Evolutionary conservation across 2,329 filamentous ascomycete genomes (phyloP), one percentile per base, ranked within the genome.

Genomic region (Trichoderma atrobrunneum): DNA sequence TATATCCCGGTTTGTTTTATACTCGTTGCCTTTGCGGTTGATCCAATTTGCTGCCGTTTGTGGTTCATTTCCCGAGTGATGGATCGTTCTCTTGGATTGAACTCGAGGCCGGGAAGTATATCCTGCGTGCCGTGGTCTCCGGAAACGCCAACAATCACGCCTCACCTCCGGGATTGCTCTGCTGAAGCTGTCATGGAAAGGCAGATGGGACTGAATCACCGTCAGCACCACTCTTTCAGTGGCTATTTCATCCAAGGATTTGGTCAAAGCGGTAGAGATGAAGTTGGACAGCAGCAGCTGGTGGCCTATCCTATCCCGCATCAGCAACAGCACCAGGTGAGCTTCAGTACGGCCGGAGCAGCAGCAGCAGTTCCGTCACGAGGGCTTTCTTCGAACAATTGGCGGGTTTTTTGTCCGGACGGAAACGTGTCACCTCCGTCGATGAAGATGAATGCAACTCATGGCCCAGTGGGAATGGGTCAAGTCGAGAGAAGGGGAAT

Each of bases 81-180:
- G 72, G 72, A 73, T 34, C 72, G 34, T 21, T 30, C 65, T 32
- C n/a, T 26, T 51, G 69, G 72, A 24, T 34, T 68, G 24, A 26
- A 14, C 28, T 62, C 72, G 43, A 73, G 72, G 34, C 39, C 62
- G 18, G 72, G 57, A 28, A 64, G 66, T 34, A 39, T 72, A 54
- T 64, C 66, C 10, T 61, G 30, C 34, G 43, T 61, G 16, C 67
- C 72, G 5, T 72, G 66, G 72, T 36, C 66, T 18, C 43, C 65
- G 8, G 56, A 61, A 7, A 34, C 60, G 12, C n/a, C 67, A 21
- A 16, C 43, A 8, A 18, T 24, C n/a, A 43, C 72, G n/a, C 28
- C 54, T 57, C 72, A 67, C 43, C 60, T 70, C 18, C 61, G 67
- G 7, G 43, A 70, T 11, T 72, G 67, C 72, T 72, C 67, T 14